Conservation (phyloP, 2,329 filamentous ascomycete genomes). For the Elsinoe arachidis region DNA sequence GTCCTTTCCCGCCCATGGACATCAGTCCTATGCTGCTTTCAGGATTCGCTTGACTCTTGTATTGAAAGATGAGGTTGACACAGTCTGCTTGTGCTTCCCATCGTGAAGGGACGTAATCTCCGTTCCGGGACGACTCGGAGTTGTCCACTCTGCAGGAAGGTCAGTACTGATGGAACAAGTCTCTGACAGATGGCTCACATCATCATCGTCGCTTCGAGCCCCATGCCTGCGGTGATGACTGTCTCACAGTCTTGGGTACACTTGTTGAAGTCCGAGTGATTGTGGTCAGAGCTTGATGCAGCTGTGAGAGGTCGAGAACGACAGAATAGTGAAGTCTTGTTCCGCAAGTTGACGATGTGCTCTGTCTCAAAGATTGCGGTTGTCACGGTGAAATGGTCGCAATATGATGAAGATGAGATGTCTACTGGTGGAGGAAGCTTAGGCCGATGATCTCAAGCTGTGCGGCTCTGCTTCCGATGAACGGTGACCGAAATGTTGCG, state of each 20-base stretch:
- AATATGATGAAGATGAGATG: not conserved
- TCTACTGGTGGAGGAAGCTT: not conserved
- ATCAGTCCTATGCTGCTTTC: slow-evolving; percentile 96
- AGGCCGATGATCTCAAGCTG: slow-evolving; percentile 1
- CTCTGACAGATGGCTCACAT: slow-evolving; percentile 42
- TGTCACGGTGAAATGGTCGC: not conserved
- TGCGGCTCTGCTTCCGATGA: not conserved
- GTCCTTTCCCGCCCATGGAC: slow-evolving; percentile 98
- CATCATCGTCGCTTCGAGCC: slow-evolving; percentile 98
- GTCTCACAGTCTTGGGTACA: slow-evolving; percentile 1
- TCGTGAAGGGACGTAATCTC: slow-evolving; percentile 81
- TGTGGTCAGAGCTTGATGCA: not conserved
- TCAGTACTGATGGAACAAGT: slow-evolving; percentile 19
- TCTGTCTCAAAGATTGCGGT: not conserved
- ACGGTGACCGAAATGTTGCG: not conserved
- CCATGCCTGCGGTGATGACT: slow-evolving; percentile 60
- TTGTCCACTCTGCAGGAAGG: slow-evolving; percentile 67
- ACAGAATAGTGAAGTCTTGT: too few species aligned
- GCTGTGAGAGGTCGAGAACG: too few species aligned
- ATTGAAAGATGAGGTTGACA: slow-evolving; percentile 83
- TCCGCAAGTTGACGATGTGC: too few species aligned
- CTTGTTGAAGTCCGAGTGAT: not conserved
- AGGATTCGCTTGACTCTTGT: slow-evolving; percentile 88
- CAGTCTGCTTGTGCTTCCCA: slow-evolving; percentile 96
- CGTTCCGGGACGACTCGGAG: slow-evolving; percentile 96